Conservation (phyloP, 768 basidiomycete genomes). For the Mycena galericulata region DNA sequence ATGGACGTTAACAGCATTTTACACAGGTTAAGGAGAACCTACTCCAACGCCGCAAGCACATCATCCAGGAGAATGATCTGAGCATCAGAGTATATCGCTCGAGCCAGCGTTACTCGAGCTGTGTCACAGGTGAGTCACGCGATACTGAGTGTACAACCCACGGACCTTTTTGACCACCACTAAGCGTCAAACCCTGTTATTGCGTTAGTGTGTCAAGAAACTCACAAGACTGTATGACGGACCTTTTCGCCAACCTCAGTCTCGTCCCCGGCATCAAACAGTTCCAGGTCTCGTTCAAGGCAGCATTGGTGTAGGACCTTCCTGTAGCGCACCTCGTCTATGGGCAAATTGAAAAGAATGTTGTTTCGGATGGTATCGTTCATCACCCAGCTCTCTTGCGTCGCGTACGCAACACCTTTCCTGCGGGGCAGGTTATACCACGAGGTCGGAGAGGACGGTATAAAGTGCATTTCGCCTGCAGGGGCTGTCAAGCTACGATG, state of each 20-base stretch:
- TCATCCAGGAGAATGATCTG: conserved; percentile 81
- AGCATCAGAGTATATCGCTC: conserved; percentile 62
- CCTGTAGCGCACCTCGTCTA: conserved; percentile 83
- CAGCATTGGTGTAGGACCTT: conserved; percentile 81
- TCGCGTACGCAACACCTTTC: conserved; percentile 81
- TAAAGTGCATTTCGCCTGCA: conserved; percentile 75
- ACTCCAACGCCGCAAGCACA: conserved; percentile 71
- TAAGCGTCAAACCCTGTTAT: conserved; percentile 27
- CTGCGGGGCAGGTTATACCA: conserved; percentile 78
- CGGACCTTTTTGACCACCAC: conserved; percentile 54
- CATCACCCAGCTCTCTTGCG: conserved; percentile 89
- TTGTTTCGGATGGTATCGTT: conserved; percentile 85
- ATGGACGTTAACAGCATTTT: too few species aligned
- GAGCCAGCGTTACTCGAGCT: conserved; percentile 61
- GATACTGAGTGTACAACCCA: too few species aligned
- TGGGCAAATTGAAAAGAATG: conserved; percentile 83
- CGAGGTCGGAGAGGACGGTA: conserved; percentile 61
- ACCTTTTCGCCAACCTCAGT: conserved; percentile 84
- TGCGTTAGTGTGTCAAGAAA: not conserved
- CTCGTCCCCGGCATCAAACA: conserved; percentile 75
- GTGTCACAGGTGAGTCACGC: too few species aligned
- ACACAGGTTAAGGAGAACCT: too few species aligned
- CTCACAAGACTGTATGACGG: conserved; percentile 48
- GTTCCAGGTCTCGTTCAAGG: conserved; percentile 76
- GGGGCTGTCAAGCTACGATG: not conserved